Evolutionary conservation across 768 basidiomycete genomes (phyloP).

Genomic region (Boletus pseudopeckii): DNA sequence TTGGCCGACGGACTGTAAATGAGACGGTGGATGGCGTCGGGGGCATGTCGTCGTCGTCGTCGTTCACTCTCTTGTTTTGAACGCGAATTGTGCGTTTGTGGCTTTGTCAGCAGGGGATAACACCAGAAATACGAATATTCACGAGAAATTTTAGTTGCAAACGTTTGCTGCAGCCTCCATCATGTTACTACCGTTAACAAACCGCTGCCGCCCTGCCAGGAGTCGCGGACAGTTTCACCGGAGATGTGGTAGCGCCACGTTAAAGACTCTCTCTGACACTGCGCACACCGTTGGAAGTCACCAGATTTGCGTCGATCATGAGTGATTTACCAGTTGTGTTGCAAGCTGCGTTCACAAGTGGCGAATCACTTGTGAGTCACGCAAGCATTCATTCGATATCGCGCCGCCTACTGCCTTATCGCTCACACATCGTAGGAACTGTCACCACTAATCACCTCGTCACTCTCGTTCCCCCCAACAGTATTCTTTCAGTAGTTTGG

Average conservation of each 20-base stretch:
- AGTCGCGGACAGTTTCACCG: too few species aligned
- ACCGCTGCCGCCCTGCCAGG: too few species aligned
- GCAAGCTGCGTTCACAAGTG: neutral
- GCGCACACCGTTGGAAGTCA: too few species aligned
- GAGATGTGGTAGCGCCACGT: too few species aligned
- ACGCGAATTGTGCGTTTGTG: neutral
- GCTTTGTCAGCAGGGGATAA: neutral
- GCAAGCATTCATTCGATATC: neutral
- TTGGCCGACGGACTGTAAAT: slow-evolving; percentile 82
- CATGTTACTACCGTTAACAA: too few species aligned
- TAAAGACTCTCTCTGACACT: neutral
- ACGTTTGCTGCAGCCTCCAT: too few species aligned
- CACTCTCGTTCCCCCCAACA: neutral
- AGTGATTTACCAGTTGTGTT: neutral
- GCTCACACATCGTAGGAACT: neutral
- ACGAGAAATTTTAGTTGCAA: too few species aligned
- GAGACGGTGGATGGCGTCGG: slow-evolving; percentile 55
- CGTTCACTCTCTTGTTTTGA: neutral
- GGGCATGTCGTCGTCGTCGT: slow-evolving; percentile 17
- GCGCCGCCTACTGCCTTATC: too few species aligned
- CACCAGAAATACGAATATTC: too few species aligned
- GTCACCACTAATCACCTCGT: neutral
- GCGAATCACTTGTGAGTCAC: neutral
- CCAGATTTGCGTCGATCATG: neutral
- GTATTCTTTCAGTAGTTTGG: neutral